Evolutionary conservation across 1,284 basidiomycete genomes (phyloP), one percentile per base, ranked within the genome.

Genomic region (Ceratobasidium sp.): DNA sequence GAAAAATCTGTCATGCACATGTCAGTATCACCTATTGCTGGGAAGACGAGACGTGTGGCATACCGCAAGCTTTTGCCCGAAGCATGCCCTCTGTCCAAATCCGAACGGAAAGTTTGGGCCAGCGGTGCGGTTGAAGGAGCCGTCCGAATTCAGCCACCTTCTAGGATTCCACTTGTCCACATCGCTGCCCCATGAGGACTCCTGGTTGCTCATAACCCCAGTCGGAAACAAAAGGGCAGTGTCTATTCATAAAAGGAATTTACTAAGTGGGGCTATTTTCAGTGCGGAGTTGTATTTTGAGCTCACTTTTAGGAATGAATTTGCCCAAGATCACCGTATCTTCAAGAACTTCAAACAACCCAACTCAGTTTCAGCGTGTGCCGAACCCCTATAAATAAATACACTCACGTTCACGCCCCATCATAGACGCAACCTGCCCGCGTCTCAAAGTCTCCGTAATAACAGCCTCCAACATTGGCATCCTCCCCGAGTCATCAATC

Each of bases 41-140:
- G n/a, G n/a, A n/a, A 18, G 14, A 21, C 2, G n/a, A 35, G 23
- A 32, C 18, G 46, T 6, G 57, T 9, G 50, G 30, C 79, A 76
- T 69, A 79, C 79, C 23, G 79, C 79, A 9, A 80, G 74, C 11
- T 77, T 76, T 43, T 78, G 78, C 18, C 79, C 79, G 44, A 79
- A 80, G 73, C 79, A 80, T 26, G 76, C 76, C 23, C 79, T 59
- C 62, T 79, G 78, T 38, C 79, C 79, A 3, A 73, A 23, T 6
- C 77, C 77, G 70, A 80, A 80, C 8, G 78, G 78, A 21, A 78
- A 16, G 52, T 75, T 77, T 6, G 79, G 78, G 5, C 79, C 79
- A 2, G 77, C 76, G 59, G 75, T 76, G 18, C 71, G 21, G 47
- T 80, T 77, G 57, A 79, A 80, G 23, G 66, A 41, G 2, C 79